A percentile compares a stretch with the other conserved stretches of the same genome.
phyloP scores from a whole-genome alignment of 2,329 filamentous ascomycete genomes.

The Botryotinia calthae region DNA sequence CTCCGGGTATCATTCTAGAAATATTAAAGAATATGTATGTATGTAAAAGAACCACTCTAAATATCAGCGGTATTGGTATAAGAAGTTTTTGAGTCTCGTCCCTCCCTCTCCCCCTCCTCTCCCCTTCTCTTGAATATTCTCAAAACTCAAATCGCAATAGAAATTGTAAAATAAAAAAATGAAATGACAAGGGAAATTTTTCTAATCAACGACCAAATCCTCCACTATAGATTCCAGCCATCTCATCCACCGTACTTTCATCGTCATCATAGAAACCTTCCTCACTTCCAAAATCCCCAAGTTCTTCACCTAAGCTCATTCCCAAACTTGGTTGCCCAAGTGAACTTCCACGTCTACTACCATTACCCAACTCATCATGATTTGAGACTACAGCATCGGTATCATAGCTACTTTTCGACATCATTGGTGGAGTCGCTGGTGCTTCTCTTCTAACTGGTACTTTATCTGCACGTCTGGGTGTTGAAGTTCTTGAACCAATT shows the following conservation, averaged over 20 bases:
- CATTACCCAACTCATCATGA: conserved; percentile 37
- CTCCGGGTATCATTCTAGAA: conserved; percentile 21
- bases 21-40: conserved; percentile 12
- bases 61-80: neutral
- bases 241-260: conserved; percentile 32
- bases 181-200: conserved; percentile 4
- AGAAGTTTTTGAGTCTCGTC: neutral
- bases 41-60: conserved; percentile 9
- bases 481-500: conserved; percentile 30
- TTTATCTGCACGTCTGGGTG: conserved; percentile 43
- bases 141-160: neutral
- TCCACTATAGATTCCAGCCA: conserved; percentile 22
- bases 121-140: neutral
- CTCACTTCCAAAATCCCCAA: conserved; percentile 29
- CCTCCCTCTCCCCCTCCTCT: neutral
- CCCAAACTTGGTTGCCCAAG: conserved; percentile 6
- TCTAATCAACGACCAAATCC: conserved; percentile 9
- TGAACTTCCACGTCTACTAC: conserved; percentile 36
- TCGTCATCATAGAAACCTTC: conserved; percentile 41
- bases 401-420: conserved; percentile 57
- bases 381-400: conserved; percentile 52
- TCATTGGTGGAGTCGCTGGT: conserved; percentile 58
- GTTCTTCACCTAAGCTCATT: conserved; percentile 15
- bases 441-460: conserved; percentile 39
- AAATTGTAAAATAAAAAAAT: neutral